These are phyloP conservation scores for Auricularia heimuer DNA, from an alignment of 768 basidiomycete genomes.

Conservation along the genomic window DNA sequence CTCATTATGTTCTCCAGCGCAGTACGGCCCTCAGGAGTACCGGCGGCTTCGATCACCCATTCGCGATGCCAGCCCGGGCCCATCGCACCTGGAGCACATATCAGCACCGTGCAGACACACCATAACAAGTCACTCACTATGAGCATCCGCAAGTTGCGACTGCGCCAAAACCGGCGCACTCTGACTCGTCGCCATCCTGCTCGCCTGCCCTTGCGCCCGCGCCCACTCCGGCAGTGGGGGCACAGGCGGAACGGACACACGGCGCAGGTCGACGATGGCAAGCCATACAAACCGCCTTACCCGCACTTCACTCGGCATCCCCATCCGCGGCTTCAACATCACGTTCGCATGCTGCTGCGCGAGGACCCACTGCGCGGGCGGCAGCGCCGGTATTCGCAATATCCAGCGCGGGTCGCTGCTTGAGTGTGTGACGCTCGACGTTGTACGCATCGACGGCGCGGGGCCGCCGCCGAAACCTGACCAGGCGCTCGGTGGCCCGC, in stretches of 20 bases:
- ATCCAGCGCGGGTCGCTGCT: not conserved
- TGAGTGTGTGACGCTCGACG: not conserved
- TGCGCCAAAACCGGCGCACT: no score
- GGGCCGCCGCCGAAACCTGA: not conserved
- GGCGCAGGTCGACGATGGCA: conserved; percentile 35
- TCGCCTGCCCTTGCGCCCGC: not conserved
- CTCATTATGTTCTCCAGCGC: conserved; percentile 8
- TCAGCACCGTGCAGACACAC: no score
- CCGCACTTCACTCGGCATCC: conserved; percentile 37
- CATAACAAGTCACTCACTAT: no score
- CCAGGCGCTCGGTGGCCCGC: not conserved
- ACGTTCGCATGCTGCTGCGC: not conserved
- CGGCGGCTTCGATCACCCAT: conserved; percentile 74
- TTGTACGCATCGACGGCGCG: not conserved
- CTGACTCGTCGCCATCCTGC: conserved; percentile 17
- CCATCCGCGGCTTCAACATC: not conserved
- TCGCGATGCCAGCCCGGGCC: conserved; percentile 68
- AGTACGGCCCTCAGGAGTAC: conserved; percentile 34
- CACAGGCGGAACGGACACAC: not conserved
- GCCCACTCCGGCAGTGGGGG: not conserved
- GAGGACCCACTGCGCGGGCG: not conserved
- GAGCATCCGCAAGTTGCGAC: no score
- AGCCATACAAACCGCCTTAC: conserved; percentile 62
- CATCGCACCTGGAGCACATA: conserved; percentile 13
- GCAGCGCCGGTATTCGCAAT: not conserved